A percentile compares a stretch with the other conserved stretches of the same genome.
These are phyloP conservation scores for Geosmithia flava DNA, from an alignment of 2,329 filamentous ascomycete species.

Conservation along the genomic window DNA sequence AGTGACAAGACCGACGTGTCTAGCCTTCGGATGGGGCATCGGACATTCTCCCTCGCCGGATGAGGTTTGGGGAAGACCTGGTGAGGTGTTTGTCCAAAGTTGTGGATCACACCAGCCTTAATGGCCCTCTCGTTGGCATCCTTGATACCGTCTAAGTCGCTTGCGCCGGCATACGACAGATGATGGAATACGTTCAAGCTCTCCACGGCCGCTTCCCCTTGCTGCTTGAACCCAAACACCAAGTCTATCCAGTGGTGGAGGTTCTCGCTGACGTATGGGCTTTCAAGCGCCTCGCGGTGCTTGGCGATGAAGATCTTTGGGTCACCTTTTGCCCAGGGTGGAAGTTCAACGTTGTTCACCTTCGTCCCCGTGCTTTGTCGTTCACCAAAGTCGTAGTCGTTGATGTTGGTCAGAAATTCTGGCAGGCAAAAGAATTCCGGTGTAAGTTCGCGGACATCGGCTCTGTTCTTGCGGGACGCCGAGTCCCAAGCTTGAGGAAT, in stretches of 20 bases:
- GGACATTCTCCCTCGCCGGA: slow-evolving; percentile 57
- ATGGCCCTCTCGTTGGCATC: slow-evolving; percentile 79
- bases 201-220: slow-evolving; percentile 82
- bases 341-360: slow-evolving; percentile 80
- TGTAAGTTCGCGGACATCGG: slow-evolving; percentile 86
- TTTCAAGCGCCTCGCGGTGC: slow-evolving; percentile 90
- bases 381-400: slow-evolving; percentile 85
- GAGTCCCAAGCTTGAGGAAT: slow-evolving; percentile 86
- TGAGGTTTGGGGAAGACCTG: slow-evolving; percentile 84
- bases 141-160: slow-evolving; percentile 80
- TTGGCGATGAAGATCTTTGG: slow-evolving; percentile 92
- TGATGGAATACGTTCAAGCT: slow-evolving; percentile 93
- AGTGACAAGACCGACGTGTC: slow-evolving; percentile 69
- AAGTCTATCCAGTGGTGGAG: slow-evolving; percentile 94
- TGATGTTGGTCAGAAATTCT: slow-evolving; percentile 88
- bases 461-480: slow-evolving; percentile 79
- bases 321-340: slow-evolving; percentile 93
- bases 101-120: slow-evolving; percentile 93
- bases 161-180: slow-evolving; percentile 87
- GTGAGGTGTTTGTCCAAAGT: slow-evolving; percentile 94
- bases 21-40: slow-evolving; percentile 54
- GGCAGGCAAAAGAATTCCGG: slow-evolving; percentile 97
- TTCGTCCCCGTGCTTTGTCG: slow-evolving; percentile 68
- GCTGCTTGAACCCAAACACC: slow-evolving; percentile 88
- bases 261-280: slow-evolving; percentile 79